Conservation (phyloP, 805 yeast species). For the Pichia pseudocactophila region DNA sequence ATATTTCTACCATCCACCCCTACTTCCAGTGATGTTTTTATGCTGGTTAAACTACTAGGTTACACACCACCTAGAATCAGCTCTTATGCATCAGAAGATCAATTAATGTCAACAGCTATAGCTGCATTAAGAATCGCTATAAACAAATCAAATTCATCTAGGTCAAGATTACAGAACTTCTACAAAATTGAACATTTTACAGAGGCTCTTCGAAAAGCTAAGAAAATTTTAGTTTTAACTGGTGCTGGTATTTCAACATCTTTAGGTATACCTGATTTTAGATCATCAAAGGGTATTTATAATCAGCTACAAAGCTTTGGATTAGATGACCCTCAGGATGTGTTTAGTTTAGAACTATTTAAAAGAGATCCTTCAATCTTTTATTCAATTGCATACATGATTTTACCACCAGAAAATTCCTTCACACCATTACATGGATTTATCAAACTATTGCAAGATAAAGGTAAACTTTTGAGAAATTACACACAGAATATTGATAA, state of each 20-base stretch:
- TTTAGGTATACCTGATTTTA: slow-evolving; percentile 84
- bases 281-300: slow-evolving; percentile 84
- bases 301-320: slow-evolving; percentile 59
- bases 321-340: slow-evolving; percentile 82
- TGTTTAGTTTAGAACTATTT: slow-evolving; percentile 68
- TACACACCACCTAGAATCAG: slow-evolving; percentile 26
- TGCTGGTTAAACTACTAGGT: slow-evolving; percentile 56
- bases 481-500: slow-evolving; percentile 91
- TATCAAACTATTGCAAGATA: slow-evolving; percentile 62
- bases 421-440: slow-evolving; percentile 79
- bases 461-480: slow-evolving; percentile 68
- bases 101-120: slow-evolving; percentile 26
- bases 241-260: slow-evolving; percentile 94
- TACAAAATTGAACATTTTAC: slow-evolving; percentile 51
- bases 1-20: slow-evolving; percentile 47
- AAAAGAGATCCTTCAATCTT: slow-evolving; percentile 69
- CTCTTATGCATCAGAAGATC: too few relatives aligned
- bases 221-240: slow-evolving; percentile 63
- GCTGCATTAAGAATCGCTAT: slow-evolving; percentile 54
- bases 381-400: slow-evolving; percentile 78
- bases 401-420: slow-evolving; percentile 61
- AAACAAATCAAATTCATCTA: slow-evolving; percentile 46
- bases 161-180: slow-evolving; percentile 47
- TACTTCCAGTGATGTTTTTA: slow-evolving; percentile 45
- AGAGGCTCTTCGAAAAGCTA: slow-evolving; percentile 42